These are phyloP conservation scores for Globisporangium solare DNA, from an alignment of 352 stramenopile genomes.

Conservation along the genomic window DNA sequence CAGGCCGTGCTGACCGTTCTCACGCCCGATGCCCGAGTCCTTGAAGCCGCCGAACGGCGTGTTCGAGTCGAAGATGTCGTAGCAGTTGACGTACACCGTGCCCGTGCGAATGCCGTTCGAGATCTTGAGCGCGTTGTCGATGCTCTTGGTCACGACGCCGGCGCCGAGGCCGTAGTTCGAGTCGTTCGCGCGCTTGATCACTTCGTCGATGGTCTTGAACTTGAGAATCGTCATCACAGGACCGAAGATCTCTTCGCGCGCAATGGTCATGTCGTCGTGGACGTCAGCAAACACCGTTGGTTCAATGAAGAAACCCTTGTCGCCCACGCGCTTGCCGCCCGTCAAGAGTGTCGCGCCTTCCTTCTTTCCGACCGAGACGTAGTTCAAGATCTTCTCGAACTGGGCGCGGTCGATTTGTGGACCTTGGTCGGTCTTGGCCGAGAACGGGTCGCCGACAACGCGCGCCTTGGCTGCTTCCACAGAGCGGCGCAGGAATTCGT, in stretches of 20 bases:
- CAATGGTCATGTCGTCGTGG: slow-evolving; percentile 85
- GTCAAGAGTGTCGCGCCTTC: slow-evolving; percentile 82
- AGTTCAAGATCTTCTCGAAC: slow-evolving; percentile 85
- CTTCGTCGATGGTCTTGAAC: slow-evolving; percentile 88
- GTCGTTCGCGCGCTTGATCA: slow-evolving; percentile 85
- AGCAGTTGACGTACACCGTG: slow-evolving; percentile 95
- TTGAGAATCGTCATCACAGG: slow-evolving; percentile 87
- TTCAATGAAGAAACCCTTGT: slow-evolving; percentile 87
- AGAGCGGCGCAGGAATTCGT: slow-evolving; percentile 75
- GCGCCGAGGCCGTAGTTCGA: slow-evolving; percentile 85
- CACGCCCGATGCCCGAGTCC: slow-evolving; percentile 78
- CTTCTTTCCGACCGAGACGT: slow-evolving; percentile 71
- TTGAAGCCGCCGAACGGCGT: slow-evolving; percentile 87
- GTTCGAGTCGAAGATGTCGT: slow-evolving; percentile 84
- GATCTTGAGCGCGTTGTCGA: slow-evolving; percentile 84
- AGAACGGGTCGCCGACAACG: slow-evolving; percentile 54
- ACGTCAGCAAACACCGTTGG: slow-evolving; percentile 90
- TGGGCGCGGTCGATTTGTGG: slow-evolving; percentile 60
- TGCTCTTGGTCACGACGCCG: slow-evolving; percentile 85
- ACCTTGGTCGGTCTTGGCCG: slow-evolving; percentile 30
- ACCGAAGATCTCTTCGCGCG: slow-evolving; percentile 91
- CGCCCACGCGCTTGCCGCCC: slow-evolving; percentile 68
- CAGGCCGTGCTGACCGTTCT: slow-evolving; percentile 71
- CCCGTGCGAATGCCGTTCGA: slow-evolving; percentile 84
- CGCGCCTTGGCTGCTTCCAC: slow-evolving; percentile 46